Conservation (phyloP, 1,284 basidiomycete species). For the Chondrostereum purpureum region DNA sequence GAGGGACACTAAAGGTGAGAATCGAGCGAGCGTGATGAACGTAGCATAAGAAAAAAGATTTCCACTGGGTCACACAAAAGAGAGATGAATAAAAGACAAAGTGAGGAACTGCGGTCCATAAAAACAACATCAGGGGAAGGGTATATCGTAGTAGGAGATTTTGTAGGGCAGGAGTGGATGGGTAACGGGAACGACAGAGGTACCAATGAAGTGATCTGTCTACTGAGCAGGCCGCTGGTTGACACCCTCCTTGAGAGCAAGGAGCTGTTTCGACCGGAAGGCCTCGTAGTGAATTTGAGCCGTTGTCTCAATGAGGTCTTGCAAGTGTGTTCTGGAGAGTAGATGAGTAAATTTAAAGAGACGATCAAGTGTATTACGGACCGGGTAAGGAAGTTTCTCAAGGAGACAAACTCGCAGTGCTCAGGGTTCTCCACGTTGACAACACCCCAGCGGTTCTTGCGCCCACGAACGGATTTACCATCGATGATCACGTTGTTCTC, state of each 20-base stretch:
- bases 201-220: no score
- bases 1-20: no score
- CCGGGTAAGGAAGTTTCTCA: constrained; percentile 95
- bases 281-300: constrained; percentile 99
- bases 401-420: constrained; percentile 97
- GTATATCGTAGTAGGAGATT: no score
- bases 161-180: no score
- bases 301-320: constrained; percentile 98
- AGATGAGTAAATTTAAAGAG: not conserved
- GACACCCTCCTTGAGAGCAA: constrained; percentile 85
- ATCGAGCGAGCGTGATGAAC: not conserved
- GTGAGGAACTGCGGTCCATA: not conserved
- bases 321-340: constrained; percentile 78
- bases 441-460: constrained; percentile 97
- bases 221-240: constrained; percentile 42
- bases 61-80: not conserved
- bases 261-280: constrained; percentile 95
- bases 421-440: constrained; percentile 96
- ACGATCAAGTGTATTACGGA: constrained; percentile 24
- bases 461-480: constrained; percentile 90
- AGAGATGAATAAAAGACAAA: not conserved
- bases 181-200: no score
- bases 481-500: constrained; percentile 93
- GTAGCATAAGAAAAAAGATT: not conserved
- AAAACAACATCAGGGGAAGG: not conserved